phyloP scores from a whole-genome alignment of 108 stramenopile species.

The Fistulifera pelliculosa region DNA sequence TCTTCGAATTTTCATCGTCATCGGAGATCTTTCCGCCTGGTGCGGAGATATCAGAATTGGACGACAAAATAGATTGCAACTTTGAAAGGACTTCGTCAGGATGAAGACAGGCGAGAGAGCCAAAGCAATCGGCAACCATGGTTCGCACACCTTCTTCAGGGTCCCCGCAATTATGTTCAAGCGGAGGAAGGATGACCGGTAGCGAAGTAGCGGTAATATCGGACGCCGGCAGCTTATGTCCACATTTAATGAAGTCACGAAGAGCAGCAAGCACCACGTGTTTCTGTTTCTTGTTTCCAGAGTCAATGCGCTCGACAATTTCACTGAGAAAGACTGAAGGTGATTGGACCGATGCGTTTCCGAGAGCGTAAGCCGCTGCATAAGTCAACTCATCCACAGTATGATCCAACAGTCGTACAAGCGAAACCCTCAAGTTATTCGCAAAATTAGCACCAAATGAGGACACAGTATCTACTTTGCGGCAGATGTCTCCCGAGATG shows the following conservation, averaged over 20 bases:
- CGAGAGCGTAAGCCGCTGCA: conserved; percentile 91
- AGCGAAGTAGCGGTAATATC: conserved; percentile 43
- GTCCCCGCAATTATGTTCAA: conserved; percentile 62
- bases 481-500: conserved; percentile 87
- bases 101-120: conserved; percentile 74
- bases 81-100: conserved; percentile 59
- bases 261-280: conserved; percentile 90
- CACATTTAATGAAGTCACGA: conserved; percentile 89
- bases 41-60: conserved; percentile 26
- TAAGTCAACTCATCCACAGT: conserved; percentile 86
- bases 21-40: conserved; percentile 24
- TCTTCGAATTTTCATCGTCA: conserved; percentile 39
- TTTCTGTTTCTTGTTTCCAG: conserved; percentile 73
- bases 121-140: conserved; percentile 96
- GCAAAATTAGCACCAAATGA: conserved; percentile 28
- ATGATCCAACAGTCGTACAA: conserved; percentile 68
- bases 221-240: conserved; percentile 36
- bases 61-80: conserved; percentile 33
- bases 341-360: conserved; percentile 81
- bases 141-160: conserved; percentile 89
- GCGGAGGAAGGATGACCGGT: conserved; percentile 68
- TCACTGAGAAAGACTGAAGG: conserved; percentile 69
- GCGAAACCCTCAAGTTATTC: conserved; percentile 45
- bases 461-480: conserved; percentile 59
- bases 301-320: conserved; percentile 73